A percentile compares a stretch with the other conserved stretches of the same genome.
These are phyloP conservation scores for Phytopythium cucurbitacearum DNA, from an alignment of 352 stramenopile genomes.

Conservation along the genomic window DNA sequence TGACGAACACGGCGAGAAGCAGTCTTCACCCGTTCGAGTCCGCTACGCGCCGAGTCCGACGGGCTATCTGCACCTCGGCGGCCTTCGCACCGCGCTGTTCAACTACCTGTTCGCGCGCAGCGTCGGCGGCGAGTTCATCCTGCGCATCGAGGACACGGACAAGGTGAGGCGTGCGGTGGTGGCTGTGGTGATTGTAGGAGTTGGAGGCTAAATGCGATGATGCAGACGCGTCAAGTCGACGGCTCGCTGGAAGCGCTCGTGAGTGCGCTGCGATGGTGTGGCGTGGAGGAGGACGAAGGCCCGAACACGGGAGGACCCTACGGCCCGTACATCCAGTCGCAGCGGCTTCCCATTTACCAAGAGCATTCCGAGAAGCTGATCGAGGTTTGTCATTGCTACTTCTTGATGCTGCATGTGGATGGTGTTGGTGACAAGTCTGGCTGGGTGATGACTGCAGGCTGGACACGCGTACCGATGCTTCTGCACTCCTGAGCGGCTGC, in stretches of 20 bases:
- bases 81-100: conserved; percentile 89
- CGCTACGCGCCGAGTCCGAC: conserved; percentile 90
- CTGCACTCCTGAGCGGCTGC: conserved; percentile 93
- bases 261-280: conserved; percentile 92
- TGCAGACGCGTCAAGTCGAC: conserved; percentile 77
- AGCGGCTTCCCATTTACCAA: conserved; percentile 93
- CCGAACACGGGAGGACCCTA: conserved; percentile 87
- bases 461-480: conserved; percentile 97
- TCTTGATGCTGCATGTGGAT: too few relatives aligned
- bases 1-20: conserved; percentile 5
- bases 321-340: conserved; percentile 96
- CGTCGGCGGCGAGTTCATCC: conserved; percentile 78
- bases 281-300: conserved; percentile 97
- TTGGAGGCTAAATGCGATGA: background rate
- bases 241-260: conserved; percentile 83
- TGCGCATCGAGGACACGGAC: conserved; percentile 93
- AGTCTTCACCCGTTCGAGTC: conserved; percentile 41
- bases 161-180: conserved; percentile 31
- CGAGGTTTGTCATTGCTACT: conserved; percentile 25
- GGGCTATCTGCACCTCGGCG: conserved; percentile 87
- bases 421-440: too few relatives aligned
- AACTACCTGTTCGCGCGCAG: conserved; percentile 91
- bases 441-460: conserved; percentile 20
- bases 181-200: background rate
- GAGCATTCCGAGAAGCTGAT: conserved; percentile 88